These are phyloP conservation scores for Alternaria ethzedia DNA, from an alignment of 2,329 filamentous ascomycete genomes.

Conservation along the genomic window DNA sequence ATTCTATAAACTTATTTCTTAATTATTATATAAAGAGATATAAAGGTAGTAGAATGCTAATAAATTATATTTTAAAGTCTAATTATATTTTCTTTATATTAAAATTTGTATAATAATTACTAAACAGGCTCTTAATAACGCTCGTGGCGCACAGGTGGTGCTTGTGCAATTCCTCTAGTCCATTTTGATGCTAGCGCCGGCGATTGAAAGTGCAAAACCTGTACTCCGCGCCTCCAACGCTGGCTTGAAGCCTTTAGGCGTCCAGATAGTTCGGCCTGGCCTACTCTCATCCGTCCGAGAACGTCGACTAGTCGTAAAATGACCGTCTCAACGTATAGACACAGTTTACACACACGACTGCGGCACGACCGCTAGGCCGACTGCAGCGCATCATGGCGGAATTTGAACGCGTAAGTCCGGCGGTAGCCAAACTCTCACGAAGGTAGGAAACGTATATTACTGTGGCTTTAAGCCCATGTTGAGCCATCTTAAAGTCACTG, in stretches of 20 bases:
- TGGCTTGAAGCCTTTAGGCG: background rate
- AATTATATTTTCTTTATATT: no score
- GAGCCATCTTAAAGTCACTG: background rate
- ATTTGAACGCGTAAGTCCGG: background rate
- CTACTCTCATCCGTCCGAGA: background rate
- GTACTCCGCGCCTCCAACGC: background rate
- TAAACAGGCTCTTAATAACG: no score
- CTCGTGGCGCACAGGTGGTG: background rate
- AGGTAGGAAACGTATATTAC: background rate
- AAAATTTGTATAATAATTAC: no score
- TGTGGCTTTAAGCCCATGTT: background rate
- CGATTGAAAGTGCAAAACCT: constrained; percentile 1
- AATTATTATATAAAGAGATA: no score
- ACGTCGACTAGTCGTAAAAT: background rate
- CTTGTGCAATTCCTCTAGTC: background rate
- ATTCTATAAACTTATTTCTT: no score
- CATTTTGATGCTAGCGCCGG: background rate
- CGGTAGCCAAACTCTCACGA: background rate
- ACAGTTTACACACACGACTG: background rate
- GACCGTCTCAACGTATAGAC: background rate
- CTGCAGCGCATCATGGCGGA: background rate
- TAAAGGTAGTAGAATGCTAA: no score
- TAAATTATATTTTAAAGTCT: no score
- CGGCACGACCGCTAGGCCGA: background rate
- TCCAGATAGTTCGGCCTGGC: background rate